These are phyloP conservation scores for Anacardium occidentale DNA, from an alignment of 345 rosid species.

Conservation along the genomic window DNA sequence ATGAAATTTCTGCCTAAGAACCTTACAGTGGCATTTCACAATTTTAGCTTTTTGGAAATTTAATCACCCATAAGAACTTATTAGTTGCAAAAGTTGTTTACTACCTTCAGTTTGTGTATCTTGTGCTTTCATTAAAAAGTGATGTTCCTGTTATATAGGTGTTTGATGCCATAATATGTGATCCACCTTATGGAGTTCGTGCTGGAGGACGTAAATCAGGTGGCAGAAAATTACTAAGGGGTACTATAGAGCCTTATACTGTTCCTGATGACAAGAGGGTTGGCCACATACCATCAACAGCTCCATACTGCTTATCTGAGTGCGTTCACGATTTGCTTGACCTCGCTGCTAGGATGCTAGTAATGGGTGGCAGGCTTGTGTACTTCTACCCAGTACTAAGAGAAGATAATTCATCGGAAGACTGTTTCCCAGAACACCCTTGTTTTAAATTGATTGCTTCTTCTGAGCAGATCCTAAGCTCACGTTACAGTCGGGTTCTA, in stretches of 20 bases:
- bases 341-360: slow-evolving; percentile 84
- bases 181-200: slow-evolving; percentile 95
- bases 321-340: slow-evolving; percentile 90
- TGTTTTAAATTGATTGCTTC: slow-evolving; percentile 71
- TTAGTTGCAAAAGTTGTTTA: neutral
- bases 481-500: slow-evolving; percentile 75
- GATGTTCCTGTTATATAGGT: slow-evolving; percentile 39
- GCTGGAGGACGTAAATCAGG: slow-evolving; percentile 98
- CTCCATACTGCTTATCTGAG: slow-evolving; percentile 77
- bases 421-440: slow-evolving; percentile 67
- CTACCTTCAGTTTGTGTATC: neutral
- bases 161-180: slow-evolving; percentile 87
- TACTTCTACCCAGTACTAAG: slow-evolving; percentile 79
- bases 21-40: neutral
- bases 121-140: neutral
- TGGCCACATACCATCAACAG: slow-evolving; percentile 93
- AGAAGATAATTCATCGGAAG: slow-evolving; percentile 52
- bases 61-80: neutral
- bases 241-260: slow-evolving; percentile 74
- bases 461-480: slow-evolving; percentile 90
- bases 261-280: slow-evolving; percentile 92
- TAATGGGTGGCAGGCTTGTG: slow-evolving; percentile 85
- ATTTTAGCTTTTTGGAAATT: neutral
- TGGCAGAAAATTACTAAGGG: slow-evolving; percentile 86
- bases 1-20: neutral